Conservation (phyloP, 148 eudicot species). For the Vaccinium corymbosum region DNA sequence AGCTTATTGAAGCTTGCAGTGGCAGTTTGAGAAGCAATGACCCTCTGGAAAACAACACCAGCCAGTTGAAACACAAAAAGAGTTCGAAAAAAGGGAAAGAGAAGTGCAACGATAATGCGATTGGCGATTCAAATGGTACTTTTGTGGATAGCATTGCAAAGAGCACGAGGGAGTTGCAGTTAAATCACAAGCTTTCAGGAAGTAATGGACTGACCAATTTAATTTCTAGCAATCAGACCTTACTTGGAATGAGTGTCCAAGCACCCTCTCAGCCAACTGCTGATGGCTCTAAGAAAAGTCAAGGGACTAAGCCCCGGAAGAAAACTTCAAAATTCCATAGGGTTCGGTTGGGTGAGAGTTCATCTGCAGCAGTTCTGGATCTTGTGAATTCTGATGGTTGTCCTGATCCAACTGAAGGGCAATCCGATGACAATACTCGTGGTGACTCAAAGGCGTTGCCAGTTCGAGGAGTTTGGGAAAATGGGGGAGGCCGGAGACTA, state of each 20-base stretch:
- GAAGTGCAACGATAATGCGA: constrained; percentile 35
- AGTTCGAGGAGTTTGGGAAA: constrained; percentile 63
- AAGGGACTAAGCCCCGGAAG: constrained; percentile 44
- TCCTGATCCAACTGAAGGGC: constrained; percentile 23
- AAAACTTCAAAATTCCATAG: constrained; percentile 77
- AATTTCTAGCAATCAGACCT: constrained; percentile 15
- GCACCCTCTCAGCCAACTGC: constrained; percentile 15
- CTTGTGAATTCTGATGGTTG: constrained; percentile 31
- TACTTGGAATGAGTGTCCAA: constrained; percentile 13
- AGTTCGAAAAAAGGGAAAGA: constrained; percentile 55
- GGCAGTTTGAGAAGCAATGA: constrained; percentile 30
- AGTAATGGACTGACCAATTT: constrained; percentile 27
- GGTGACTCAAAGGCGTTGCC: constrained; percentile 32
- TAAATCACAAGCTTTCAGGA: constrained; percentile 39
- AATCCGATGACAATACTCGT: constrained; percentile 22
- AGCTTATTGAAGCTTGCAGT: constrained; percentile 56
- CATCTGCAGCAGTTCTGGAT: constrained; percentile 45
- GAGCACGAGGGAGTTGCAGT: constrained; percentile 57
- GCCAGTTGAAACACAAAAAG: constrained; percentile 30
- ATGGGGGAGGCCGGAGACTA: constrained; percentile 65
- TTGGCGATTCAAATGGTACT: constrained; percentile 36
- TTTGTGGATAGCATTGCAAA: constrained; percentile 48
- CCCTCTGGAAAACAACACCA: constrained; percentile 30
- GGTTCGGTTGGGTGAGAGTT: constrained; percentile 60
- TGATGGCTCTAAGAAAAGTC: constrained; percentile 19